phyloP scores from a whole-genome alignment of 257 asterid genomes.

The Nemophila menziesii region DNA sequence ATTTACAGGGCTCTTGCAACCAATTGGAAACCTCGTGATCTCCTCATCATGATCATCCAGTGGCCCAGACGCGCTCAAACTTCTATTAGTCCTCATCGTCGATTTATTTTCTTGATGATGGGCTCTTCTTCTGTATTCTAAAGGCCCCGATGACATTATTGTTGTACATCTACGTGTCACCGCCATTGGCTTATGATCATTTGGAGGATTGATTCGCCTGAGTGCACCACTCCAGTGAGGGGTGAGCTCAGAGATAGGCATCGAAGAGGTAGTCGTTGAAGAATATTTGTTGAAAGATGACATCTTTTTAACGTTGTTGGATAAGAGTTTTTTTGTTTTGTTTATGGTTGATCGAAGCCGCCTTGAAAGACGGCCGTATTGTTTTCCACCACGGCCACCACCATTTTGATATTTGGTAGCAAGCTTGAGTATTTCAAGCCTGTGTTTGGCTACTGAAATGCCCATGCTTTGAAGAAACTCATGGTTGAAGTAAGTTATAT shows the following conservation, averaged over 20 bases:
- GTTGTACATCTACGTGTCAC: conserved; percentile 10
- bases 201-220: conserved; percentile 17
- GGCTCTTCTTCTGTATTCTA: conserved; percentile 17
- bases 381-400: conserved; percentile 15
- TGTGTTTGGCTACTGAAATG: conserved; percentile 13
- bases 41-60: conserved; percentile 7
- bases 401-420: conserved; percentile 4
- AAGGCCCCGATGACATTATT: conserved; percentile 50
- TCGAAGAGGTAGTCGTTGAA: neutral
- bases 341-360: conserved; percentile 48
- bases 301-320: conserved; percentile 33
- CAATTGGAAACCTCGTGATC: conserved; percentile 4
- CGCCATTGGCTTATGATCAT: conserved; percentile 10
- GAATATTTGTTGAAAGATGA: conserved; percentile 20
- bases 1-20: conserved; percentile 17
- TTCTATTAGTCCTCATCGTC: conserved; percentile 3
- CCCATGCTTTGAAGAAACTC: conserved; percentile 16
- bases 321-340: conserved; percentile 44
- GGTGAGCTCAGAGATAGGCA: conserved; percentile 12
- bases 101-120: conserved; percentile 7
- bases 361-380: too few relatives aligned
- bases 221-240: conserved; percentile 40
- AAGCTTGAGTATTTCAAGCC: conserved; percentile 10
- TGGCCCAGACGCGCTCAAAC: conserved; percentile 7
- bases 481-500: conserved; percentile 6